These are phyloP conservation scores for Ceratobasidium papillatum DNA, from an alignment of 1,284 basidiomycete species.

Conservation along the genomic window DNA sequence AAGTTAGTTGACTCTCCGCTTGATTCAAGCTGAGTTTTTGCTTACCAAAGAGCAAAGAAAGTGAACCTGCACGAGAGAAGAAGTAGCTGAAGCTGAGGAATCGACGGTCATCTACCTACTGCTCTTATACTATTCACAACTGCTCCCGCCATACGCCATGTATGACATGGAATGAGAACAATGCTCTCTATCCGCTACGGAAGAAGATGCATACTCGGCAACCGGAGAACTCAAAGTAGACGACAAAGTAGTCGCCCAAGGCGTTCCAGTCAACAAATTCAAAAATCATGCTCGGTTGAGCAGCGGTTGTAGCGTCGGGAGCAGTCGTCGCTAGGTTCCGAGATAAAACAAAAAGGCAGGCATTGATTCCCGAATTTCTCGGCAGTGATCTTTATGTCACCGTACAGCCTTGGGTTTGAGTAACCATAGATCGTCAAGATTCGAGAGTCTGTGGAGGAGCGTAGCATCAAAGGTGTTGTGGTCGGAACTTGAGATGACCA, in stretches of 20 bases:
- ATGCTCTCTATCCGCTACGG: not conserved
- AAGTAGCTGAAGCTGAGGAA: constrained; percentile 37
- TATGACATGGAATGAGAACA: not conserved
- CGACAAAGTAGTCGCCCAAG: constrained; percentile 15
- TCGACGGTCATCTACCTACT: not conserved
- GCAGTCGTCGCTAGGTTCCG: constrained; percentile 27
- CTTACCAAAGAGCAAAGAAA: constrained; percentile 28
- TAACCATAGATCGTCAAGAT: constrained; percentile 10
- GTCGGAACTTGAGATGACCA: constrained; percentile 6
- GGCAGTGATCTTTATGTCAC: not conserved
- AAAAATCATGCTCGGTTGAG: not conserved
- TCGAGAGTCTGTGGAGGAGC: not conserved
- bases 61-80: constrained; percentile 39
- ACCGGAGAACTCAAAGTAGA: not conserved
- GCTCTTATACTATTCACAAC: constrained; percentile 29
- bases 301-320: constrained; percentile 14
- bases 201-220: not conserved
- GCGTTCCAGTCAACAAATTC: not conserved
- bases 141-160: not conserved
- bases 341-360: not conserved
- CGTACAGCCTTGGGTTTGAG: not conserved
- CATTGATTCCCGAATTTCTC: not conserved
- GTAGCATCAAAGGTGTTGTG: not conserved
- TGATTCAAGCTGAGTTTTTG: not conserved
- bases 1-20: not conserved